Conservation (phyloP, 805 yeast species). For the Blastobotrys peoriensis region DNA sequence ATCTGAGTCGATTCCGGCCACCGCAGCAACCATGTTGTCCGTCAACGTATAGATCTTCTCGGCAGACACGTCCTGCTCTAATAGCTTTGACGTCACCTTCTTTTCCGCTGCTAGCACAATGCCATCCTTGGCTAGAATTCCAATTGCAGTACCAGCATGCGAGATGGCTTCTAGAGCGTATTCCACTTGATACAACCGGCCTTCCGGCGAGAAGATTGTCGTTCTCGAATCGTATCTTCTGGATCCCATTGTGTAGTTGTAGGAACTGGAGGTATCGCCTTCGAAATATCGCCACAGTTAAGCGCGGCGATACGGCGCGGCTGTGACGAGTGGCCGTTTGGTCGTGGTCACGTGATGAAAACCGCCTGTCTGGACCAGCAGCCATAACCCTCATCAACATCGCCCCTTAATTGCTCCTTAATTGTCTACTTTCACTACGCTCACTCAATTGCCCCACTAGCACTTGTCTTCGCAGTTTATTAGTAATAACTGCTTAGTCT, state of each 20-base stretch:
- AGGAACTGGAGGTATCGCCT: background rate
- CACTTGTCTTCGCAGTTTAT: too few relatives aligned
- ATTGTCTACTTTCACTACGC: too few relatives aligned
- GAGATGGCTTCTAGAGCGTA: slow-evolving; percentile 90
- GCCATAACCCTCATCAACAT: too few relatives aligned
- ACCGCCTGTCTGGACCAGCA: too few relatives aligned
- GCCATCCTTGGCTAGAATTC: slow-evolving; percentile 72
- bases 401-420: too few relatives aligned
- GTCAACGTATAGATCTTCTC: slow-evolving; percentile 86
- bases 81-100: slow-evolving; percentile 84
- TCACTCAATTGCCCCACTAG: too few relatives aligned
- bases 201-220: slow-evolving; percentile 98
- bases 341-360: too few relatives aligned
- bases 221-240: slow-evolving; percentile 99
- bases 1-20: slow-evolving; percentile 97
- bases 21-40: slow-evolving; percentile 84
- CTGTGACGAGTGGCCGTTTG: background rate
- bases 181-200: slow-evolving; percentile 94
- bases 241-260: slow-evolving; percentile 47
- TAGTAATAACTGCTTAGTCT: too few relatives aligned
- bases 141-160: slow-evolving; percentile 79
- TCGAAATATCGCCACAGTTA: background rate
- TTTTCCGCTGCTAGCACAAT: slow-evolving; percentile 96
- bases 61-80: slow-evolving; percentile 89
- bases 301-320: background rate